These are phyloP conservation scores for Rhynchospora pubera DNA, from an alignment of 176 grass and related monocot genomes.

Conservation along the genomic window DNA sequence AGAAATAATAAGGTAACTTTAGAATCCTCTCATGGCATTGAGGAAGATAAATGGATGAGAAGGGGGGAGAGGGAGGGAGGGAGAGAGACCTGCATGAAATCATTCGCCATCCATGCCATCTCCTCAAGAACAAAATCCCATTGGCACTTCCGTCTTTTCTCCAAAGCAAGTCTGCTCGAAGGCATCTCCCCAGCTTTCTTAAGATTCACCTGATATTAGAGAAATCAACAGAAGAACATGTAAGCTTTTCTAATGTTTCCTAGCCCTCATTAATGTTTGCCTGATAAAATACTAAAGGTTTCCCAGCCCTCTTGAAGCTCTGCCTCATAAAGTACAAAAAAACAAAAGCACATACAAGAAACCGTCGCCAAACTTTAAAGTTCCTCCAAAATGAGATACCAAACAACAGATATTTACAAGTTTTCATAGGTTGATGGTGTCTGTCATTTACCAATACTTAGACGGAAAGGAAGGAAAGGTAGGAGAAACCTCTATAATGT, in stretches of 20 bases:
- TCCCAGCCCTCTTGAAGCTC: constrained; percentile 49
- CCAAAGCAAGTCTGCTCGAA: constrained; percentile 50
- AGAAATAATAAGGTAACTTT: no score
- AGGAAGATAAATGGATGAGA: neutral
- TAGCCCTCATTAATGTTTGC: constrained; percentile 52
- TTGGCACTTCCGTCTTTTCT: constrained; percentile 76
- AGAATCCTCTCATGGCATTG: neutral
- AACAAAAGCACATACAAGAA: neutral
- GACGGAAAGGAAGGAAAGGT: constrained; percentile 8
- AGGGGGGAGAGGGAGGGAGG: no score
- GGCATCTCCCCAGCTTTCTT: constrained; percentile 54
- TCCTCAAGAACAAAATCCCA: constrained; percentile 99
- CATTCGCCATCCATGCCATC: constrained; percentile 98
- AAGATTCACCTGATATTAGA: constrained; percentile 46
- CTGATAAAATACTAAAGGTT: constrained; percentile 28
- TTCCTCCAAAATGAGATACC: neutral
- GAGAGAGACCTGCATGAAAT: constrained; percentile 88
- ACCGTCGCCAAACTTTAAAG: neutral
- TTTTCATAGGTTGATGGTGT: neutral
- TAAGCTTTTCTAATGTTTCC: constrained; percentile 3
- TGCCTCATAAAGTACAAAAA: constrained; percentile 19
- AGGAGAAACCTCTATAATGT: constrained; percentile 88
- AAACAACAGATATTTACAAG: neutral
- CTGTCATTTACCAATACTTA: neutral
- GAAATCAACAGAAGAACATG: neutral